Evolutionary conservation across 352 stramenopile genomes (phyloP).

Genomic region (Pythium angustatum): DNA sequence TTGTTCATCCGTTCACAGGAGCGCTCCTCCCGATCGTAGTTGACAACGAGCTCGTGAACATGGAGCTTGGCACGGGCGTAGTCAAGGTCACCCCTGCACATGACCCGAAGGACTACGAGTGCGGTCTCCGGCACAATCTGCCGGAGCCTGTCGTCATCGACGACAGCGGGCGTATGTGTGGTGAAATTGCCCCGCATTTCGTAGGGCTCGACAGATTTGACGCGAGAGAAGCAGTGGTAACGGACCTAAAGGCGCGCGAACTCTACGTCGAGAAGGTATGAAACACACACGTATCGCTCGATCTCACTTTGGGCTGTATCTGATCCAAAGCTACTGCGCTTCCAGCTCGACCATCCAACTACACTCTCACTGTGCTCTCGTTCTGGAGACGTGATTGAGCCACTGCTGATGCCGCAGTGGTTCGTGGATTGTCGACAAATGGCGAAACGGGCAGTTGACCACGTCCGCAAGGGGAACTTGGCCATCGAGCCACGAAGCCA

Average conservation of each 20-base stretch:
- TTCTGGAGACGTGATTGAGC: constrained; percentile 98
- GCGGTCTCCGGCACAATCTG: constrained; percentile 94
- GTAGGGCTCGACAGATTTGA: constrained; percentile 96
- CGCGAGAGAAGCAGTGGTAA: constrained; percentile 88
- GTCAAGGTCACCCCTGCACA: constrained; percentile 98
- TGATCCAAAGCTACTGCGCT: background rate
- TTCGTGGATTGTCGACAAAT: constrained; percentile 97
- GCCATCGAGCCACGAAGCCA: constrained; percentile 95
- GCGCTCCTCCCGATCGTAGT: constrained; percentile 93
- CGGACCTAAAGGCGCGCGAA: constrained; percentile 85
- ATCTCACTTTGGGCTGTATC: background rate
- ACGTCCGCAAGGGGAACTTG: constrained; percentile 94
- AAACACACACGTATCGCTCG: constrained; percentile 5
- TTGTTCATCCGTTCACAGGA: constrained; percentile 94
- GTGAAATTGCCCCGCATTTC: constrained; percentile 81
- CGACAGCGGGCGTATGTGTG: constrained; percentile 66
- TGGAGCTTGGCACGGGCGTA: constrained; percentile 97
- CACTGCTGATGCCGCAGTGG: constrained; percentile 99
- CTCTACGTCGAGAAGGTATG: constrained; percentile 95
- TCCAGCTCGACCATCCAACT: constrained; percentile 72
- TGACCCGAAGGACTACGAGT: constrained; percentile 99
- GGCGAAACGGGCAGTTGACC: constrained; percentile 92
- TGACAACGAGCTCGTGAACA: constrained; percentile 97
- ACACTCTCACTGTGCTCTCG: constrained; percentile 95
- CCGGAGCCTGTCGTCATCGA: constrained; percentile 73